Percentiles rank a stretch among this genome's conserved stretches.
These are phyloP conservation scores for Petunia hybrid DNA, from an alignment of 305 asterid genomes.

Conservation along the genomic window DNA sequence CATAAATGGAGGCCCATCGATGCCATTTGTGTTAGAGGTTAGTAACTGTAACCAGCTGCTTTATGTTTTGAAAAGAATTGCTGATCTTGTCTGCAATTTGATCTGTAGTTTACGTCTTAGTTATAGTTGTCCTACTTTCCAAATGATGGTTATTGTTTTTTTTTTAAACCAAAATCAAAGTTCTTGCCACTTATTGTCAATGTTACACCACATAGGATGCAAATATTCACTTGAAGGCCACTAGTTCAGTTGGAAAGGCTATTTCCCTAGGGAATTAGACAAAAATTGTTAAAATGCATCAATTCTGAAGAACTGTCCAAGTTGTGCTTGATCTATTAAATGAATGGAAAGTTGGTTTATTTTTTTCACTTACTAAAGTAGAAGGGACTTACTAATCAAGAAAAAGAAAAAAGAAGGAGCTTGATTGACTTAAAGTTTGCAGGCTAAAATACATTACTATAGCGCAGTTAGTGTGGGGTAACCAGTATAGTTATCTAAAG, in stretches of 20 bases:
- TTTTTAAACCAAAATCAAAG: not conserved
- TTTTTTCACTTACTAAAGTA: constrained; percentile 12
- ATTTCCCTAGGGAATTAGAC: constrained; percentile 7
- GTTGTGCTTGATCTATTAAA: not conserved
- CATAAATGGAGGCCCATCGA: constrained; percentile 75
- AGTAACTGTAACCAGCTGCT: constrained; percentile 38
- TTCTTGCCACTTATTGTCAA: not conserved
- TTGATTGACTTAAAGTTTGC: constrained; percentile 7
- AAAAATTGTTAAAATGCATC: not conserved
- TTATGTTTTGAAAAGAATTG: constrained; percentile 13
- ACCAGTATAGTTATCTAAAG: not conserved
- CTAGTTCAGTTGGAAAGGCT: not conserved
- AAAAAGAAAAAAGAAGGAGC: not conserved
- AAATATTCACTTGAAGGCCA: not conserved
- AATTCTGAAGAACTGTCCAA: not conserved
- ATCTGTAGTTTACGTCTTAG: not conserved
- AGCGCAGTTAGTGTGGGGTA: constrained; percentile 9
- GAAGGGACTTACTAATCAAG: constrained; percentile 12
- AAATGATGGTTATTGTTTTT: not conserved
- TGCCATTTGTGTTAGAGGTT: constrained; percentile 99
- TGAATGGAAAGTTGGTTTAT: constrained; percentile 4
- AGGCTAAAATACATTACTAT: not conserved
- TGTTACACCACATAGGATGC: not conserved
- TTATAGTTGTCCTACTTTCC: not conserved
- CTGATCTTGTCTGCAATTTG: not conserved